Conservation (phyloP, 768 basidiomycete species). For the Collybia mongolica region DNA sequence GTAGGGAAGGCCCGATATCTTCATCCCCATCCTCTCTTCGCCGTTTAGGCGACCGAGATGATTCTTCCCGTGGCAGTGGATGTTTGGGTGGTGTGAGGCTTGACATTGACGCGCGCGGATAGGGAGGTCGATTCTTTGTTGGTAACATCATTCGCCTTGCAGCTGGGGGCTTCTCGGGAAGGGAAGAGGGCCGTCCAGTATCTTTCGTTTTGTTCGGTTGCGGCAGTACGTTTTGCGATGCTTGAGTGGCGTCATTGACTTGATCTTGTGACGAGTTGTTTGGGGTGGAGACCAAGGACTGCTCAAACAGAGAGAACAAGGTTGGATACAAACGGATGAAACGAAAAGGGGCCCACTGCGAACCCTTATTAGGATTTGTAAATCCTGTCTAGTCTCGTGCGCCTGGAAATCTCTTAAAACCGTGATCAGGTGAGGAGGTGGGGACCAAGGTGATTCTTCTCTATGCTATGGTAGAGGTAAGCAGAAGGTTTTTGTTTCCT, state of each 20-base stretch:
- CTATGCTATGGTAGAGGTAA: slow-evolving; percentile 34
- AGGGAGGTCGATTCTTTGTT: neutral
- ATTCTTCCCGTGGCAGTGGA: slow-evolving; percentile 21
- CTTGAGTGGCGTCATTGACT: slow-evolving; percentile 5
- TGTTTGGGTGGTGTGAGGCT: slow-evolving; percentile 9
- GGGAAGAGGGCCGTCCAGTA: neutral
- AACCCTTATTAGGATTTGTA: slow-evolving; percentile 54
- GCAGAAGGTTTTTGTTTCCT: neutral
- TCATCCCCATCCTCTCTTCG: slow-evolving; percentile 20
- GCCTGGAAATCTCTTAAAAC: slow-evolving; percentile 29
- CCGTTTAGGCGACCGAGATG: slow-evolving; percentile 33
- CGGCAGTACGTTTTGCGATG: neutral
- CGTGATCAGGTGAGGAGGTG: slow-evolving; percentile 37
- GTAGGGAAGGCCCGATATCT: slow-evolving; percentile 34
- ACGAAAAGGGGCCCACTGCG: slow-evolving; percentile 44
- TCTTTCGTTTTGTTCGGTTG: slow-evolving; percentile 1
- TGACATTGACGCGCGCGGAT: neutral
- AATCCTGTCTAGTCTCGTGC: slow-evolving; percentile 23
- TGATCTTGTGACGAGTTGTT: slow-evolving; percentile 6
- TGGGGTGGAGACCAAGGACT: slow-evolving; percentile 32
- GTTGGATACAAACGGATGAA: slow-evolving; percentile 36
- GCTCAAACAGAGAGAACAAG: slow-evolving; percentile 39
- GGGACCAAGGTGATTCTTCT: slow-evolving; percentile 37
- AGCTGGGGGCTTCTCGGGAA: slow-evolving; percentile 2
- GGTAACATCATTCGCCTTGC: slow-evolving; percentile 3